Evolutionary conservation across 2,329 filamentous ascomycete genomes (phyloP), one percentile per base, ranked within the genome.

Genomic region (Ceratocystis smalleyi): DNA sequence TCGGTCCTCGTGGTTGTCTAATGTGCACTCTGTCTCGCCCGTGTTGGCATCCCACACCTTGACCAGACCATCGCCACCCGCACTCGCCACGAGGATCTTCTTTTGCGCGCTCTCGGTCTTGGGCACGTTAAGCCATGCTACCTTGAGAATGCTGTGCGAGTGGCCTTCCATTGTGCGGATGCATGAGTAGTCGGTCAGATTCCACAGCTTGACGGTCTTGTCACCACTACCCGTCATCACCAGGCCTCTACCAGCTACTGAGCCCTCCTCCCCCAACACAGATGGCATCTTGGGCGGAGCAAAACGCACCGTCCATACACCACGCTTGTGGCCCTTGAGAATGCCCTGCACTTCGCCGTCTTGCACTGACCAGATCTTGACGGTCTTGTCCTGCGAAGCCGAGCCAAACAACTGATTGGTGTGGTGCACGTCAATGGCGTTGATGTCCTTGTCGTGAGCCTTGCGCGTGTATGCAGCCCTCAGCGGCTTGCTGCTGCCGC

Each of bases 381-480:
- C 91, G 0, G 90, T 95, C 69, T 91, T 89, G 73, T 99, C 94
- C 75, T 99, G 94, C 4, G 92, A 97, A 35, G 94, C 92, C 0
- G 94, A 96, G 2, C 92, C 95, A 71, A 99, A 97, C 0, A 96
- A 76, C n/a, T 85, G 83, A 3, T 83, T 83, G 1, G 82, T 79
- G 24, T 84, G 81, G 68, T 91, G 89, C 10, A 94, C 80, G 68
- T 95, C 90, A 61, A 99, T 82, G 1, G 94, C 91, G 70, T 99
- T 99, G 75, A 99, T 99, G 69, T 99, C 94, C 73, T 99, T 99
- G 72, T 99, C 94, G 74, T 99, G 94, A 0, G 94, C 94, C 74
- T 96, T 95, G 65, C 94, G 83, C 0, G 94, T 97, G 73, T 89
- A 99, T 3, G 85, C 76, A 49, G 89, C 89, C 69, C 84, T 78